Percentiles rank a stretch among this genome's conserved stretches.
Evolutionary conservation across 129 eudicot genomes (phyloP).

Genomic region (Tanacetum coccineum): DNA sequence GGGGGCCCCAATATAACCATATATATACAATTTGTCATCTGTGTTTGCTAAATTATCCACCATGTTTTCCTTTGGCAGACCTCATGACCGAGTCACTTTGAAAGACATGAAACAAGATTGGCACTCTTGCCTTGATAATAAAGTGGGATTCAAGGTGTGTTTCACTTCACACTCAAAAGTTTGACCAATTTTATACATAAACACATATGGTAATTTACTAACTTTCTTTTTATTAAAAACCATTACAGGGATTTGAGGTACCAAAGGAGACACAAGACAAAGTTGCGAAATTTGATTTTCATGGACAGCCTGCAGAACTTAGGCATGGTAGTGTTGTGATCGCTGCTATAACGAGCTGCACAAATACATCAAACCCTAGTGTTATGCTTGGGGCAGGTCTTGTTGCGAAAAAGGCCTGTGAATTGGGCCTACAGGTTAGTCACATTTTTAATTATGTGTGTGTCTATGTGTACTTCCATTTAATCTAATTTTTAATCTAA

Average conservation of each 20-base stretch:
- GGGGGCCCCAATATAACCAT: conserved; percentile 1
- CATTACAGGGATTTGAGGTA: conserved; percentile 78
- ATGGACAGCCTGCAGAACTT: conserved; percentile 91
- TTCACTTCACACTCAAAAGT: background rate
- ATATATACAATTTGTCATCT: background rate
- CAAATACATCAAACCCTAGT: conserved; percentile 99
- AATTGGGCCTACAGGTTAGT: conserved; percentile 88
- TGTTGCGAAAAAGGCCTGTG: conserved; percentile 95
- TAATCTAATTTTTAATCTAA: conserved; percentile 9
- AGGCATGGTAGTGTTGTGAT: conserved; percentile 97
- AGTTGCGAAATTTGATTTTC: conserved; percentile 71
- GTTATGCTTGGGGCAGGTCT: conserved; percentile 99
- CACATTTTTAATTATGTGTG: background rate
- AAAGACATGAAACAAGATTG: conserved; percentile 96
- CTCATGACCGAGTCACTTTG: conserved; percentile 91
- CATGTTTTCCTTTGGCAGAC: conserved; percentile 42
- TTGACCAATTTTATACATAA: conserved; percentile 6
- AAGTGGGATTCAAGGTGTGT: conserved; percentile 91
- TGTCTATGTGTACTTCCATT: background rate
- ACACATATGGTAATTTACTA: background rate
- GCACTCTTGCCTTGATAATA: conserved; percentile 85
- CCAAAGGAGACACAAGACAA: conserved; percentile 90
- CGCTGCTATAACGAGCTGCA: conserved; percentile 98
- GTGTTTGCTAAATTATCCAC: background rate
- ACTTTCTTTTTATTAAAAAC: conserved; percentile 1